phyloP scores from a whole-genome alignment of 1,284 basidiomycete species.

The Afroboletus lepidellus region DNA sequence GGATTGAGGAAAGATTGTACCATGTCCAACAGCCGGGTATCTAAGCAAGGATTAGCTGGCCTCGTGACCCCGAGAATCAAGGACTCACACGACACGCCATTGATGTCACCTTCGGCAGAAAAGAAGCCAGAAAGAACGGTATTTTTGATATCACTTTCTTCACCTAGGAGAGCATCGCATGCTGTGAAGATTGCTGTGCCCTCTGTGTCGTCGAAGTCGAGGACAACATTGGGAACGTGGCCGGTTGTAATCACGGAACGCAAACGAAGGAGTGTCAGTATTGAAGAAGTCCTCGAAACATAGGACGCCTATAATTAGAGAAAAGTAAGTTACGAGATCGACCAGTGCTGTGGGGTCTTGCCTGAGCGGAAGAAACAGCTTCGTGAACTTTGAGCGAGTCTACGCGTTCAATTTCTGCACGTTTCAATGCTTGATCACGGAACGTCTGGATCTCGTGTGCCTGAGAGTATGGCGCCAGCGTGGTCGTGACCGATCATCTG shows the following conservation, averaged over 20 bases:
- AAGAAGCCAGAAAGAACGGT: slow-evolving; percentile 54
- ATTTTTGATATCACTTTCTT: slow-evolving; percentile 49
- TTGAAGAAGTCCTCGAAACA: slow-evolving; percentile 42
- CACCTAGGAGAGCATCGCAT: slow-evolving; percentile 52
- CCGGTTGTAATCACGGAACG: slow-evolving; percentile 54
- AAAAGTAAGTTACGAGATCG: not conserved
- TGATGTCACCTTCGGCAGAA: slow-evolving; percentile 52
- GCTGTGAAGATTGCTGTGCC: slow-evolving; percentile 51
- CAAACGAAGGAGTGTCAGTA: slow-evolving; percentile 66
- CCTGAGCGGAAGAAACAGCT: slow-evolving; percentile 60
- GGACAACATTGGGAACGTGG: slow-evolving; percentile 42
- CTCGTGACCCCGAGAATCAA: not conserved
- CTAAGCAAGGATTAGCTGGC: slow-evolving; percentile 36
- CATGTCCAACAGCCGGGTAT: slow-evolving; percentile 57
- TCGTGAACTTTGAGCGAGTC: slow-evolving; percentile 53
- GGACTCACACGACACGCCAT: slow-evolving; percentile 58
- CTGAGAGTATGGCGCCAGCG: slow-evolving; percentile 35
- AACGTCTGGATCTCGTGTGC: slow-evolving; percentile 61
- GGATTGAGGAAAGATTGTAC: slow-evolving; percentile 51
- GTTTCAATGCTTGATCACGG: slow-evolving; percentile 52
- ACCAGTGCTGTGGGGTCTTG: slow-evolving; percentile 28
- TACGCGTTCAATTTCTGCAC: slow-evolving; percentile 51
- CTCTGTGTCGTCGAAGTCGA: slow-evolving; percentile 52
- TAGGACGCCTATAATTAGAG: slow-evolving; percentile 13
- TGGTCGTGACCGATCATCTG: not conserved